Evolutionary conservation across 441 rosid genomes (phyloP), one percentile per base, ranked within the genome.

Genomic region (Eruca vesicaria): DNA sequence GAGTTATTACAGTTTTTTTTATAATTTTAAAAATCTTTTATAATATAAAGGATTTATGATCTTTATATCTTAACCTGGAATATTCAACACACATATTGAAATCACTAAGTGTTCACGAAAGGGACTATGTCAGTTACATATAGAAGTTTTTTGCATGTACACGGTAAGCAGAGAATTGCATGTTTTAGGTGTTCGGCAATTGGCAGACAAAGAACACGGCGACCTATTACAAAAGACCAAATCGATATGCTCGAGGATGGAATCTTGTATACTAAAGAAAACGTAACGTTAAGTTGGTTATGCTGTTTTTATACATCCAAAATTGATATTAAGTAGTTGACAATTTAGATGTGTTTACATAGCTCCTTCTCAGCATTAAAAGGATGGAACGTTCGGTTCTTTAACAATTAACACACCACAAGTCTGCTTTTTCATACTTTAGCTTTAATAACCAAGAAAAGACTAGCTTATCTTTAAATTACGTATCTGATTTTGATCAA

Each of bases 211-310:
- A 60, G 69, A 72, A 57, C 31, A 63, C 16, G 53, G 6, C 53
- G 41, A 52, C 48, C 45, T 36, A 29, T 61, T 45, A 75, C 29
- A 75, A 53, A 16, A 31, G 35, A 66, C 52, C 77, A 73, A 43
- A 43, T 58, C 72, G 67, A 74, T 74, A 74, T n/a, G 56, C 19
- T 53, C 74, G 69, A 75, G 35, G 74, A 62, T 50, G 35, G n/a
- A 35, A 59, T 36, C 50, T 45, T 60, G 7, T 23, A 23, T 57
- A 50, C 15, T 75, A 62, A 53, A 21, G 15, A 67, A 28, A 53
- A 3, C 11, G 7, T 53, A 19, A 75, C 65, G 36, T 69, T 62
- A 68, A 48, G 16, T 8, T 52, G 18, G 15, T 20, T 3, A 28
- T 55, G 41, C 66, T 35, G 65, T 38, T 62, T 38, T 70, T 53